Conservation (phyloP, 495 filamentous ascomycete genomes). For the Aspergillus olivimuriae region DNA sequence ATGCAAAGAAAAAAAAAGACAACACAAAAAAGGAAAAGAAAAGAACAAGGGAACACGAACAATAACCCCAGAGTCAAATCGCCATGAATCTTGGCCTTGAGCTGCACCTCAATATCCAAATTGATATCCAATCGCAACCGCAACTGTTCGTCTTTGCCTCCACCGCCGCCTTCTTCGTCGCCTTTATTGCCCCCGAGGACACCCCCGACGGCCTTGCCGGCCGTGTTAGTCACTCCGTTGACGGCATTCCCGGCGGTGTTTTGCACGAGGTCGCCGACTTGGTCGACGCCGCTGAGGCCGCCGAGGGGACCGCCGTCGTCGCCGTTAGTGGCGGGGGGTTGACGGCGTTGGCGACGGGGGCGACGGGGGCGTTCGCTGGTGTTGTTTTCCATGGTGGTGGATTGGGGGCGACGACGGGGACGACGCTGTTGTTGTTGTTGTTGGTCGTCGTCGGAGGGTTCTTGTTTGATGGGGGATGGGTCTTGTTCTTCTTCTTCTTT, state of each 20-base stretch:
- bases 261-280: slow-evolving; percentile 50
- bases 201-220: slow-evolving; percentile 54
- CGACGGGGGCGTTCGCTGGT: slow-evolving; percentile 16
- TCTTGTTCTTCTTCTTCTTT: slow-evolving; percentile 32
- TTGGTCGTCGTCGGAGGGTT: slow-evolving; percentile 7
- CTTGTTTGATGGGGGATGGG: slow-evolving; percentile 12
- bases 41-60: slow-evolving; percentile 45
- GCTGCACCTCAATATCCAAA: slow-evolving; percentile 79
- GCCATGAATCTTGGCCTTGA: slow-evolving; percentile 90
- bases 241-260: slow-evolving; percentile 60
- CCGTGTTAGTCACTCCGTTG: slow-evolving; percentile 47
- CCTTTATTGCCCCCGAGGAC: slow-evolving; percentile 32
- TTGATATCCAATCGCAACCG: slow-evolving; percentile 76
- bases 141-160: slow-evolving; percentile 65
- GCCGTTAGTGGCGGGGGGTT: slow-evolving; percentile 33
- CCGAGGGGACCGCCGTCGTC: slow-evolving; percentile 41
- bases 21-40: not conserved
- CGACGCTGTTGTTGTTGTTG: slow-evolving; percentile 18
- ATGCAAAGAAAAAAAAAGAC: no score
- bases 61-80: slow-evolving; percentile 81
- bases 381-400: slow-evolving; percentile 36
- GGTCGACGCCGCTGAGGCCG: slow-evolving; percentile 52
- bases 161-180: slow-evolving; percentile 36
- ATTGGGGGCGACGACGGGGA: slow-evolving; percentile 22
- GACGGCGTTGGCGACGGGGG: slow-evolving; percentile 31